Evolutionary conservation across 805 yeast species (phyloP).

Genomic region (Lachancea sp.): DNA sequence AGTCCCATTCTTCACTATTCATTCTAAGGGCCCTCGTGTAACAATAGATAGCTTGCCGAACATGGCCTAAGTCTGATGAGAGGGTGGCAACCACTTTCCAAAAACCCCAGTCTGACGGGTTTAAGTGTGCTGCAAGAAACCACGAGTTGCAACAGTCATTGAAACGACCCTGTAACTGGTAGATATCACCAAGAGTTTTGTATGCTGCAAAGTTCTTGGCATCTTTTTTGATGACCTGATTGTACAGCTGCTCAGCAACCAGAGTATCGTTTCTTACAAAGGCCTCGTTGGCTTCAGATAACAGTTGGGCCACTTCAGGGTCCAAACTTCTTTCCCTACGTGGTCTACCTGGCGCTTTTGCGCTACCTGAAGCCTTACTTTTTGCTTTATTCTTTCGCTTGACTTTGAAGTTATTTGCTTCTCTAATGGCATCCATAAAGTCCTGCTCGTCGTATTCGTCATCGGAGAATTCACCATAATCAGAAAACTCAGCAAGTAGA

Average conservation of each 20-base stretch:
- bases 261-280: slow-evolving; percentile 60
- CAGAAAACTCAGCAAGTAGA: slow-evolving; percentile 33
- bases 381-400: slow-evolving; percentile 34
- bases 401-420: slow-evolving; percentile 56
- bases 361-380: slow-evolving; percentile 18
- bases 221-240: slow-evolving; percentile 70
- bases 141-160: slow-evolving; percentile 74
- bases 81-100: slow-evolving; percentile 74
- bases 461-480: slow-evolving; percentile 34
- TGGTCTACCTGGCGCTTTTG: slow-evolving; percentile 23
- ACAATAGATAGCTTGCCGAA: slow-evolving; percentile 73
- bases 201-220: slow-evolving; percentile 77
- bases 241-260: slow-evolving; percentile 52
- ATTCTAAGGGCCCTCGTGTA: slow-evolving; percentile 57
- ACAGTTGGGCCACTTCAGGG: slow-evolving; percentile 62
- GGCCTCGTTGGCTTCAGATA: slow-evolving; percentile 74
- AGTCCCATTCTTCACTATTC: slow-evolving; percentile 44
- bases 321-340: slow-evolving; percentile 42
- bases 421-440: slow-evolving; percentile 59
- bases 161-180: slow-evolving; percentile 55
- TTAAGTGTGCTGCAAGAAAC: slow-evolving; percentile 74
- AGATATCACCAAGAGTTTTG: slow-evolving; percentile 81
- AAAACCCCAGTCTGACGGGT: slow-evolving; percentile 66
- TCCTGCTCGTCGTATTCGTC: slow-evolving; percentile 37
- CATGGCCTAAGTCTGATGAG: slow-evolving; percentile 58